Evolutionary conservation across 176 grass and related monocot species (phyloP).

Genomic region (Chrysopogon serrulatus): DNA sequence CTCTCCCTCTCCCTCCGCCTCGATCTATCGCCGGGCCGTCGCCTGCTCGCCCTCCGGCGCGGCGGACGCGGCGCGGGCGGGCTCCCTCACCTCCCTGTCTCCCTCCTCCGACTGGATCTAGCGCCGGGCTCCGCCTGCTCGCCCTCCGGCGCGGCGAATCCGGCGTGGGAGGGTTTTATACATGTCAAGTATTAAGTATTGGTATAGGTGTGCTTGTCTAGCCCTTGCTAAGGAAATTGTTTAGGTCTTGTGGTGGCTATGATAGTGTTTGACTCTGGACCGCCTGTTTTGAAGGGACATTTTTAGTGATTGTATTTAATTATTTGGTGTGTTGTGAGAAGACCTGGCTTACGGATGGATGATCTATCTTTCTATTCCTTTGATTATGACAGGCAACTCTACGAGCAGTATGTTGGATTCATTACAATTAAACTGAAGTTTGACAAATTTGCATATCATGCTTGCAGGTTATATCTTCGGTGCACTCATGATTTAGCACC

Average conservation of each 20-base stretch:
- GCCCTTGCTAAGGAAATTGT: neutral
- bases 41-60: no score
- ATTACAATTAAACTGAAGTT: neutral
- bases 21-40: no score
- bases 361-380: neutral
- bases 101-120: no score
- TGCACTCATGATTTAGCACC: conserved; percentile 26
- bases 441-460: neutral
- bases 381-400: neutral
- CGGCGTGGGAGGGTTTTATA: no score
- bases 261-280: neutral
- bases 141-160: no score
- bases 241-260: neutral
- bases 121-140: no score
- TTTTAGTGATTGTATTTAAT: neutral
- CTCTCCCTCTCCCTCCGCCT: no score
- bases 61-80: no score
- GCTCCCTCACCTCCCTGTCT: no score
- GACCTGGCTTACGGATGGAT: neutral
- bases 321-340: neutral
- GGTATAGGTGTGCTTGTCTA: neutral
- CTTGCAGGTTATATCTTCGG: conserved; percentile 27
- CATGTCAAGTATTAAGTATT: no score
- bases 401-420: neutral
- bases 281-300: neutral